Conservation (phyloP, 805 yeast species). For the Lipomyces orientalis region DNA sequence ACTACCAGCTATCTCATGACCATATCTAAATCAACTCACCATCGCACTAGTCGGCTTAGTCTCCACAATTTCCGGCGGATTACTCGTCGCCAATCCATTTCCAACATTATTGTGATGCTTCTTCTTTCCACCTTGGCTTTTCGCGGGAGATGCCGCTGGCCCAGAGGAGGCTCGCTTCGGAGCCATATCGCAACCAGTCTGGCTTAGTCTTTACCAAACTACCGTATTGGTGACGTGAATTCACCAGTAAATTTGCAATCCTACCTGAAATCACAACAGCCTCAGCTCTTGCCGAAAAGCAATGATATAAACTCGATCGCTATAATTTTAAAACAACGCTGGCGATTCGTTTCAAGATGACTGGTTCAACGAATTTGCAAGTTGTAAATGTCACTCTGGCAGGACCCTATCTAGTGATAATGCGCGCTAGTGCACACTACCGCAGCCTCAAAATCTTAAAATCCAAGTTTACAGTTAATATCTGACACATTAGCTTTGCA, state of each 20-base stretch:
- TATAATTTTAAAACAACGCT: too few relatives aligned
- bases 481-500: too few relatives aligned
- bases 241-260: not conserved
- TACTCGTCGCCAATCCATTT: not conserved
- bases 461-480: too few relatives aligned
- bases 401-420: too few relatives aligned
- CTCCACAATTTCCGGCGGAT: not conserved
- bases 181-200: not conserved
- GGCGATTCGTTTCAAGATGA: too few relatives aligned
- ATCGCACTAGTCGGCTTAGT: conserved; percentile 1
- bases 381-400: too few relatives aligned
- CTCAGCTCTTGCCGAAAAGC: too few relatives aligned
- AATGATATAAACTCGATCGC: too few relatives aligned
- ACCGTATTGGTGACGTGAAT: not conserved
- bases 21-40: conserved; percentile 3
- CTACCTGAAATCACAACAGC: not conserved
- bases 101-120: not conserved
- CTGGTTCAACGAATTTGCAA: too few relatives aligned
- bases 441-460: too few relatives aligned
- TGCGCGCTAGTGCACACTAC: too few relatives aligned
- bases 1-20: not conserved
- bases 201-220: not conserved
- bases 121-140: conserved; percentile 5
- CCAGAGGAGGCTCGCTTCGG: conserved; percentile 10
- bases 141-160: not conserved